Percentiles rank a stretch among this genome's conserved stretches.
Evolutionary conservation across 495 filamentous ascomycete species (phyloP).

Genomic region (Penicillium nucicola): DNA sequence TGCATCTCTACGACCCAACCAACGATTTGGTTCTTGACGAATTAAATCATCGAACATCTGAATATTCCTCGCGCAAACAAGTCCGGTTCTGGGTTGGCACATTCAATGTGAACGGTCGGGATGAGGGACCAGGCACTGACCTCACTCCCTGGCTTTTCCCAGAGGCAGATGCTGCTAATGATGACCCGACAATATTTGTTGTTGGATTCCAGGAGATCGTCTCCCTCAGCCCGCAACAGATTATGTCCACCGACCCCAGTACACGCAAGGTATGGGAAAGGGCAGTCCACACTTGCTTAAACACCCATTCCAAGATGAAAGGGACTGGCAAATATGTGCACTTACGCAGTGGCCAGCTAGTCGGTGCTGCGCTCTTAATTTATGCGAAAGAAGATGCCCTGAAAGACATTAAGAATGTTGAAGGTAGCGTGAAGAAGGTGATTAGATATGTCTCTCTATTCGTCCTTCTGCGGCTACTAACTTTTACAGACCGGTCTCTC

Average conservation of each 20-base stretch:
- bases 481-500: slow-evolving; percentile 77
- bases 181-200: slow-evolving; percentile 60
- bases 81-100: slow-evolving; percentile 77
- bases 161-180: slow-evolving; percentile 35
- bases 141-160: slow-evolving; percentile 82
- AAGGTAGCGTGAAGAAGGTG: slow-evolving; percentile 89
- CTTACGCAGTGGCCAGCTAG: slow-evolving; percentile 87
- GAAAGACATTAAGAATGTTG: slow-evolving; percentile 86
- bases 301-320: slow-evolving; percentile 57
- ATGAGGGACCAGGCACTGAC: slow-evolving; percentile 71
- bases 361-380: slow-evolving; percentile 87
- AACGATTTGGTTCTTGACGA: slow-evolving; percentile 83
- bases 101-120: slow-evolving; percentile 91
- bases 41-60: slow-evolving; percentile 54
- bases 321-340: slow-evolving; percentile 79
- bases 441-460: not conserved
- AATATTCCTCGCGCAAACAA: slow-evolving; percentile 51
- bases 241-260: slow-evolving; percentile 95
- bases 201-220: slow-evolving; percentile 98
- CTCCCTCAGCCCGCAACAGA: slow-evolving; percentile 92
- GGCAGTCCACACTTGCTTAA: slow-evolving; percentile 74
- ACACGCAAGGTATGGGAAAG: slow-evolving; percentile 83
- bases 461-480: not conserved
- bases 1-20: slow-evolving; percentile 87
- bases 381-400: slow-evolving; percentile 79